Base-by-base conservation (phyloP, 768 basidiomycete species). In the Mycena filopes region DNA sequence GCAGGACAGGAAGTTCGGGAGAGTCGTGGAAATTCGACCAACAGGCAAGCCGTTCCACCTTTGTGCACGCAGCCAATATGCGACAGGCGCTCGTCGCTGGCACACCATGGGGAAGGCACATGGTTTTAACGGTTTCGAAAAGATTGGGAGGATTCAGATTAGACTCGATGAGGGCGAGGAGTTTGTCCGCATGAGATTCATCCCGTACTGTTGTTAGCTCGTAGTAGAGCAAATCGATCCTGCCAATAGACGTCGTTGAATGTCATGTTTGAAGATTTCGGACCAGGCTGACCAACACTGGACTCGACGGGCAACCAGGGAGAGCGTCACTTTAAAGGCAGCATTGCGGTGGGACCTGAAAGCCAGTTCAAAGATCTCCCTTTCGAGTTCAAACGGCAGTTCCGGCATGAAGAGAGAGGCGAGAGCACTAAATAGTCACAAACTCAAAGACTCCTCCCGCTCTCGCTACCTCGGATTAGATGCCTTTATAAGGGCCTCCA, bases 401-500 rank as follows among this genome's bases (percentile, higher is more conserved):
- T 51, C 28, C 18, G 59, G 42, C 49, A 60, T 50, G 48, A n/a
- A 13, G 26, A 15, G 1, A 18, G 33, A 8, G 21, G 7, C 26
- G 16, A n/a, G 46, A 28, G 46, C 47, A 28, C 20, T n/a, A n/a
- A 48, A 13, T 16, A 28, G 16, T 13, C 23, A 46, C 41, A n/a
- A 13, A n/a, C 11, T 36, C 36, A 36, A 36, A 36, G 11, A 36
- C 15, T 33, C 29, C 16, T 25, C 21, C 11, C 25, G 13, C 42
- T 45, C 12, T 41, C 48, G 29, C 65, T 56, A 43, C 64, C 55
- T 43, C 53, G 36, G 15, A 42, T 29, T 38, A 21, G 47, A 66
- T 66, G 65, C 43, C 18, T 53, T 45, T 62, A 40, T 66, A 58
- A 56, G 36, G 59, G 47, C 53, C 51, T 40, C 68, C 50, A 62